These are phyloP conservation scores for Xylaria sp. DNA, from an alignment of 2,329 filamentous ascomycete species.

Conservation along the genomic window DNA sequence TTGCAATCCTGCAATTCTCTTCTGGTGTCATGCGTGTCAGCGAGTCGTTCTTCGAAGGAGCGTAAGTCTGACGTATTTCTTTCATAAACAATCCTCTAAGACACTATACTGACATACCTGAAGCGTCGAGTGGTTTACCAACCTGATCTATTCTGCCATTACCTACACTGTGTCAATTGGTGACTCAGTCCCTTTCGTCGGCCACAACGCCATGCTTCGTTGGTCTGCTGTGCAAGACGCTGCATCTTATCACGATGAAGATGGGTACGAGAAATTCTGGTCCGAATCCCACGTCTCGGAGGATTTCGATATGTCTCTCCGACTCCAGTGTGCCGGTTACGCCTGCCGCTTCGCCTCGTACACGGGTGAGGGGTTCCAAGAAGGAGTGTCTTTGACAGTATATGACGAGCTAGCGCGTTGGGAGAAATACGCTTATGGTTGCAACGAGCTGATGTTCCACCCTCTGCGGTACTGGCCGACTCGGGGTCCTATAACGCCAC, in stretches of 20 bases:
- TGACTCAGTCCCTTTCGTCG: conserved; percentile 81
- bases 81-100: background rate
- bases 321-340: conserved; percentile 77
- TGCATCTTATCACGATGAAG: conserved; percentile 70
- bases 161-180: conserved; percentile 81
- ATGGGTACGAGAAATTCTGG: conserved; percentile 83
- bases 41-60: conserved; percentile 74
- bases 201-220: conserved; percentile 81
- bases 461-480: conserved; percentile 78
- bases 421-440: conserved; percentile 89
- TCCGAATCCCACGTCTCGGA: conserved; percentile 83
- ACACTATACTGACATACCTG: conserved; percentile 41
- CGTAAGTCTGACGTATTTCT: conserved; percentile 41
- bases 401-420: conserved; percentile 86
- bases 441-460: conserved; percentile 84
- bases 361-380: conserved; percentile 81
- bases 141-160: conserved; percentile 81
- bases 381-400: conserved; percentile 84
- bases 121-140: conserved; percentile 76
- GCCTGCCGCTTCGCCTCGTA: conserved; percentile 78
- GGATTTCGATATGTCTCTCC: conserved; percentile 84
- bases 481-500: conserved; percentile 79
- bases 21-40: conserved; percentile 84
- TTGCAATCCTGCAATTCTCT: conserved; percentile 81
- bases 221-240: conserved; percentile 81